Conservation (phyloP, 345 rosid species). For the Carallia pectinifolia region DNA sequence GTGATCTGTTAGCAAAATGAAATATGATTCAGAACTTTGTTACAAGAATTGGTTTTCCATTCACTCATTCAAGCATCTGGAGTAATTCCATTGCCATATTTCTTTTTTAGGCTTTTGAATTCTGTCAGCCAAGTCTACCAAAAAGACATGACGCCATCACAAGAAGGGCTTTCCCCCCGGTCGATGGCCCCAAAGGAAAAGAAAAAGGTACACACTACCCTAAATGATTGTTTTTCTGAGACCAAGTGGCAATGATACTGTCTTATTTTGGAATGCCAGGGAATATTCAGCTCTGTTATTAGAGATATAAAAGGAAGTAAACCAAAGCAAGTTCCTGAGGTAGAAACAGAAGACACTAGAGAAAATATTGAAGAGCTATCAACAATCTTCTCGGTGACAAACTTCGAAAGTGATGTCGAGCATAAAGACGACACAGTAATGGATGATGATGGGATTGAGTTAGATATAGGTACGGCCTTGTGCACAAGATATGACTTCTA, state of each 20-base stretch:
- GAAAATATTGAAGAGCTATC: conserved; percentile 70
- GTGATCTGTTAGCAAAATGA: neutral
- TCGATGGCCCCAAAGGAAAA: conserved; percentile 56
- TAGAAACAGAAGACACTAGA: conserved; percentile 58
- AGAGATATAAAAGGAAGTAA: conserved; percentile 54
- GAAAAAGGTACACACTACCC: conserved; percentile 49
- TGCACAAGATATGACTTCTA: neutral
- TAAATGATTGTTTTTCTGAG: neutral
- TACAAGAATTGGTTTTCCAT: neutral
- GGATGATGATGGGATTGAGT: conserved; percentile 45
- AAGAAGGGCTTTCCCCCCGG: conserved; percentile 36
- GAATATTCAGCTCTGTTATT: conserved; percentile 84
- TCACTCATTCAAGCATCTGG: neutral
- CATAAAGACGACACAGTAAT: conserved; percentile 24
- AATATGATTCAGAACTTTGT: neutral
- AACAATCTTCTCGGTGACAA: conserved; percentile 49
- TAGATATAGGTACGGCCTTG: conserved; percentile 57
- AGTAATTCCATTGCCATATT: neutral
- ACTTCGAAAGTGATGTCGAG: conserved; percentile 45
- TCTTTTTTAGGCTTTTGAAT: conserved; percentile 51
- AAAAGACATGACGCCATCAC: conserved; percentile 38
- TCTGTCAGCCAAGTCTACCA: conserved; percentile 53
- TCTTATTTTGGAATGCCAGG: conserved; percentile 37
- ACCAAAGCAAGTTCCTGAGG: conserved; percentile 46
- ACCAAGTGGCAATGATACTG: neutral